These are phyloP conservation scores for Cercospora sesami DNA, from an alignment of 2,329 filamentous ascomycete species.

Conservation along the genomic window DNA sequence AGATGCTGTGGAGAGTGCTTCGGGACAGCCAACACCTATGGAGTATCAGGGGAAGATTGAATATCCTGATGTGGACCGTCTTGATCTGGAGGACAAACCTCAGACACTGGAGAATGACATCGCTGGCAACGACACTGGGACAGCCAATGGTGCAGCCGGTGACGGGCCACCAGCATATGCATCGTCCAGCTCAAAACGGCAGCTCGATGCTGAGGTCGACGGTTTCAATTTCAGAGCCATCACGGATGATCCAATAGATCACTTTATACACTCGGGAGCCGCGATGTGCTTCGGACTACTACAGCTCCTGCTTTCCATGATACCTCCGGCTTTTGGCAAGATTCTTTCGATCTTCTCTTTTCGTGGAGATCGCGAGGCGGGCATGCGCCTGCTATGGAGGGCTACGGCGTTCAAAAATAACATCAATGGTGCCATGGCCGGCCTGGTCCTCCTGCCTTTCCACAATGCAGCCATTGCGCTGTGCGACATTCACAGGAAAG, in stretches of 20 bases:
- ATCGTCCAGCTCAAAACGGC: background rate
- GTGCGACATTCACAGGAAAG: slow-evolving; percentile 78
- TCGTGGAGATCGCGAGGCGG: slow-evolving; percentile 79
- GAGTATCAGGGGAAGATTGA: slow-evolving; percentile 52
- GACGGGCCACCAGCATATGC: background rate
- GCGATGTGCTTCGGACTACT: slow-evolving; percentile 89
- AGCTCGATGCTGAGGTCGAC: slow-evolving; percentile 36
- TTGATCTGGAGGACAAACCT: slow-evolving; percentile 29
- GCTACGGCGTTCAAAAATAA: slow-evolving; percentile 76
- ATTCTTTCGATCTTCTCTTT: slow-evolving; percentile 89
- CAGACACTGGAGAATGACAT: slow-evolving; percentile 7
- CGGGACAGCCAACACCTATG: slow-evolving; percentile 49
- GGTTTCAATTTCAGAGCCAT: slow-evolving; percentile 65
- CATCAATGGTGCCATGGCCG: slow-evolving; percentile 88
- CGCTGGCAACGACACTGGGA: background rate
- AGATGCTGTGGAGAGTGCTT: slow-evolving; percentile 55
- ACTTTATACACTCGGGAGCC: slow-evolving; percentile 84
- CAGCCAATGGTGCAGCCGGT: background rate
- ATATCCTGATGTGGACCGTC: slow-evolving; percentile 32
- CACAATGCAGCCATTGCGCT: slow-evolving; percentile 85
- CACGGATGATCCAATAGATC: slow-evolving; percentile 69
- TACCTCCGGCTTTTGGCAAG: slow-evolving; percentile 86
- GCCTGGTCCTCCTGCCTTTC: slow-evolving; percentile 76
- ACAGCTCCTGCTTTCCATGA: slow-evolving; percentile 83
- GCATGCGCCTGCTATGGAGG: slow-evolving; percentile 85